Percentiles rank a stretch among this genome's conserved stretches.
Evolutionary conservation across 2,329 filamentous ascomycete species (phyloP).

Genomic region (Colletotrichum higginsianum): DNA sequence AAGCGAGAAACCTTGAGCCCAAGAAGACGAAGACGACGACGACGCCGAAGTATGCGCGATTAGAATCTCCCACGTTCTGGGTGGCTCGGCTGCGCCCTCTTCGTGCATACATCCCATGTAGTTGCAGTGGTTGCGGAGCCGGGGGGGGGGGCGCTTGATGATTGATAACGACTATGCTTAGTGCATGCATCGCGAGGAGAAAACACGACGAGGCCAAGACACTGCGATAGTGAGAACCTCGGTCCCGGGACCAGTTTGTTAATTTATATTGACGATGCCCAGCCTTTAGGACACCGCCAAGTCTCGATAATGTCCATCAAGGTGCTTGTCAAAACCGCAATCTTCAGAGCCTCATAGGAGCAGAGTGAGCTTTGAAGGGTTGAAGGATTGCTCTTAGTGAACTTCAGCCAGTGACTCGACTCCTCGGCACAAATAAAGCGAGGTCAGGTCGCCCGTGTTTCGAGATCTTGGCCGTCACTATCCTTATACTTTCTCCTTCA

Average conservation of each 20-base stretch:
- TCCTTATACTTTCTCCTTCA: neutral
- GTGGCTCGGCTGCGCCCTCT: neutral
- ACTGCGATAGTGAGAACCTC: neutral
- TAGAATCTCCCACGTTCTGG: slow-evolving; percentile 1
- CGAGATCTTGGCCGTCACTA: neutral
- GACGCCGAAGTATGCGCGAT: slow-evolving; percentile 14
- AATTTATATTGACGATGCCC: slow-evolving; percentile 27
- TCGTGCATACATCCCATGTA: slow-evolving; percentile 14
- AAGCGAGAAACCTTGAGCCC: slow-evolving; percentile 17
- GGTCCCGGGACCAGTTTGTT: neutral
- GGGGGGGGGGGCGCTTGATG: neutral
- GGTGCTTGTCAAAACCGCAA: slow-evolving; percentile 27
- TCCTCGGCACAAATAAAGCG: neutral
- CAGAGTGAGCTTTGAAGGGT: neutral
- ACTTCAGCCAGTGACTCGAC: no score
- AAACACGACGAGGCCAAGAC: slow-evolving; percentile 18
- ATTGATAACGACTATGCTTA: slow-evolving; percentile 14
- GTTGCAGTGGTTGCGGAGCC: slow-evolving; percentile 26
- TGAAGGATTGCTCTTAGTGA: no score
- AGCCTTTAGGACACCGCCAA: slow-evolving; percentile 3
- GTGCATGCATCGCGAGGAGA: slow-evolving; percentile 2
- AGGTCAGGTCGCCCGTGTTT: no score
- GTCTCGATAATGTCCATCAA: slow-evolving; percentile 23
- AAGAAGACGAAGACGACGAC: neutral
- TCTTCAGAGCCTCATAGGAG: slow-evolving; percentile 21